A percentile compares a stretch with the other conserved stretches of the same genome.
phyloP scores from a whole-genome alignment of 1,139 yeast species.

The Yamadazyma triangularis region DNA sequence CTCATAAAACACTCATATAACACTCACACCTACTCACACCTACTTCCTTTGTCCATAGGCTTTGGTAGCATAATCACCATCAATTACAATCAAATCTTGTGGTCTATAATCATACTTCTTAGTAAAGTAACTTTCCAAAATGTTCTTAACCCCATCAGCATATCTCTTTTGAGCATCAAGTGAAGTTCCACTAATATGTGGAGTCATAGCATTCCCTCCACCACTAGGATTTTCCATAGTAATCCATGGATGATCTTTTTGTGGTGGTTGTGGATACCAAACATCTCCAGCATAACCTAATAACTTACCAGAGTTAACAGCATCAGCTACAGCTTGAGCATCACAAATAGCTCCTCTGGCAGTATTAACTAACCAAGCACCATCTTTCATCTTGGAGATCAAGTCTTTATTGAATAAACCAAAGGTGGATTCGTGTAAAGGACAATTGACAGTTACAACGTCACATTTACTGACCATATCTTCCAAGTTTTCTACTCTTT shows the following conservation, averaged over 20 bases:
- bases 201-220: constrained; percentile 83
- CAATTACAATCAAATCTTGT: constrained; percentile 65
- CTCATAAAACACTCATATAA: no score
- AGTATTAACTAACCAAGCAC: constrained; percentile 75
- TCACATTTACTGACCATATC: constrained; percentile 69
- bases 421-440: constrained; percentile 65
- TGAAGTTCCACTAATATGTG: constrained; percentile 77
- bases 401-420: constrained; percentile 67
- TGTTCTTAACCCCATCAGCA: constrained; percentile 62
- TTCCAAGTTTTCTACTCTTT: constrained; percentile 60
- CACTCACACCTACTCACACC: background rate
- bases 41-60: constrained; percentile 57
- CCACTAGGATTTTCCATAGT: constrained; percentile 59
- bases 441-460: constrained; percentile 74
- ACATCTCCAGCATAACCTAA: constrained; percentile 86
- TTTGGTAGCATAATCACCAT: constrained; percentile 71
- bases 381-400: constrained; percentile 69
- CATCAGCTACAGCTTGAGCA: constrained; percentile 72
- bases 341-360: constrained; percentile 81
- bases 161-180: constrained; percentile 77
- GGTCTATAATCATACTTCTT: constrained; percentile 66
- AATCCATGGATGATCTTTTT: constrained; percentile 75
- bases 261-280: constrained; percentile 81
- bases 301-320: constrained; percentile 62
- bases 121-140: constrained; percentile 59